Evolutionary conservation across 2,329 filamentous ascomycete species (phyloP), one percentile per base, ranked within the genome.

Genomic region (Huntiella moniliformis): DNA sequence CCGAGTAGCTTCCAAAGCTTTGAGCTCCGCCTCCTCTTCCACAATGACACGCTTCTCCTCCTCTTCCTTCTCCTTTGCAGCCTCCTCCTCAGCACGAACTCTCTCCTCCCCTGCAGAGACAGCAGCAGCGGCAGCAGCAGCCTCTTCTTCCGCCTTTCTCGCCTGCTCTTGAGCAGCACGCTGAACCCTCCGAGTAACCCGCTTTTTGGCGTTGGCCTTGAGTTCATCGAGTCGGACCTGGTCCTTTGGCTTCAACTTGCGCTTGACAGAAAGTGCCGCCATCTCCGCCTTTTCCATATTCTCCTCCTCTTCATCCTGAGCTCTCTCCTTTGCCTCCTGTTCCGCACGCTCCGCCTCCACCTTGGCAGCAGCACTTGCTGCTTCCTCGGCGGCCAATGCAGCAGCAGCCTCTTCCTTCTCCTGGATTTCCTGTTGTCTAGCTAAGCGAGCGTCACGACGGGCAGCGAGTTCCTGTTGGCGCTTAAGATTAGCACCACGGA

Each of bases 331-430:
- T 6, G 15, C 16, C 4, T 40, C 38, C 2, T 34, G 16, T 3
- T 42, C 43, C 5, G 54, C 56, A 2, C 54, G 51, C 31, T 52
- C 50, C n/a, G 52, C 28, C 33, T 45, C 53, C 35, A 52, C 47
- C 38, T 58, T 56, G 46, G 62, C 59, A 10, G 57, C 56, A 44
- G 58, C 55, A 10, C 53, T 55, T 15, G 57, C 60, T 22, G 52
- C 54, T 44, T 56, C 53, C 40, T 58, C 55, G 43, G 61, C 58
- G 4, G 54, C 56, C 35, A 58, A 56, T 15, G 57, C 43, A 15
- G 36, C 18, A 13, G 44, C 44, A 37, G 44, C 35, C 18, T 44
- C 17, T 7, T 28, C 22, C 22, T 52, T 36, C 12, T n/a, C 34
- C 11, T 36, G 12, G 13, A 15, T 15, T 11, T n/a, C 28, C n/a